Evolutionary conservation across 1,139 yeast genomes (phyloP).

Genomic region (Oligophagozyma castellii): DNA sequence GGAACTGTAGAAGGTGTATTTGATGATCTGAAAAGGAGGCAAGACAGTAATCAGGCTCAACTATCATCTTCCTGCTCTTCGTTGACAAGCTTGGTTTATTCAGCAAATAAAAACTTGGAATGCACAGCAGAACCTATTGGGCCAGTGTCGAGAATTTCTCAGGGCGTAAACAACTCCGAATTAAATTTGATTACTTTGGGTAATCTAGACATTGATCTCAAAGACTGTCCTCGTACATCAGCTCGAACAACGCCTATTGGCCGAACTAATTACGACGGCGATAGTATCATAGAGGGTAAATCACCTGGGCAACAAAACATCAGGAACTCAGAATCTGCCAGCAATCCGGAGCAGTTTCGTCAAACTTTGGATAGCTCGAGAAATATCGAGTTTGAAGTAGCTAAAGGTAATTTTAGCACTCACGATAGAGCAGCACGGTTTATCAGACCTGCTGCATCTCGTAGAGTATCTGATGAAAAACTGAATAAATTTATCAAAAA

Average conservation of each 20-base stretch:
- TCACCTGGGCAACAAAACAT: background rate
- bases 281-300: background rate
- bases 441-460: constrained; percentile 10
- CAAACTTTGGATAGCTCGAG: constrained; percentile 2
- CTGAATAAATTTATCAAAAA: constrained; percentile 4
- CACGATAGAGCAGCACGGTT: constrained; percentile 2
- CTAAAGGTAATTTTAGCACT: constrained; percentile 5
- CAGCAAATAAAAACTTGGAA: constrained; percentile 6
- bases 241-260: constrained; percentile 1
- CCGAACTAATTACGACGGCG: background rate
- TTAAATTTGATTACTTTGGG: constrained; percentile 1
- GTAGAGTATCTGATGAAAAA: constrained; percentile 15
- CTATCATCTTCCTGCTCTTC: constrained; percentile 2
- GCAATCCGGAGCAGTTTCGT: constrained; percentile 2
- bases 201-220: no score
- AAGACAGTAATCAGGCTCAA: constrained; percentile 3
- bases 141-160: constrained; percentile 1
- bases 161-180: background rate
- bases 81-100: constrained; percentile 5
- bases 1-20: constrained; percentile 14
- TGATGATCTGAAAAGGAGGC: constrained; percentile 4
- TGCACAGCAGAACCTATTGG: constrained; percentile 4
- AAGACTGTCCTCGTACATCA: no score
- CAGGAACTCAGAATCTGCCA: constrained; percentile 1
- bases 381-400: constrained; percentile 1